Percentiles rank a stretch among this genome's conserved stretches.
These are phyloP conservation scores for Candida schatavii DNA, from an alignment of 805 yeast species.

Conservation along the genomic window DNA sequence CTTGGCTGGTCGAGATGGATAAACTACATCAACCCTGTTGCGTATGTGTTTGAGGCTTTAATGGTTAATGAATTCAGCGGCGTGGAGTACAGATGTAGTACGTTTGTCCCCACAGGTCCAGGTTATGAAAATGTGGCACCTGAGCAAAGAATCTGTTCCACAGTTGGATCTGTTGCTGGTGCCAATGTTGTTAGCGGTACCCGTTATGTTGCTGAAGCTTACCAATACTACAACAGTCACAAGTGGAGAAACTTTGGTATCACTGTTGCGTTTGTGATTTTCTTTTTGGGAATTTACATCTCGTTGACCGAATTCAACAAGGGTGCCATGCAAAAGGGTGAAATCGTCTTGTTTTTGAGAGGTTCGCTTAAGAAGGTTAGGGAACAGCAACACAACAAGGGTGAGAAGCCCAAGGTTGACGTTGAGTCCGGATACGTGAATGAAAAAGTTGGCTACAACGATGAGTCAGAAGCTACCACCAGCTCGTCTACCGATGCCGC, in stretches of 20 bases:
- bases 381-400: slow-evolving; percentile 15
- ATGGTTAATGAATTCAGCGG: slow-evolving; percentile 65
- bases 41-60: slow-evolving; percentile 52
- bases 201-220: slow-evolving; percentile 48
- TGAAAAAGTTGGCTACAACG: slow-evolving; percentile 28
- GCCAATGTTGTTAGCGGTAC: slow-evolving; percentile 54
- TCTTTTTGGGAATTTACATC: slow-evolving; percentile 36
- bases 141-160: slow-evolving; percentile 51
- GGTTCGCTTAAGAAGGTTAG: slow-evolving; percentile 30
- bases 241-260: slow-evolving; percentile 83
- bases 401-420: slow-evolving; percentile 13
- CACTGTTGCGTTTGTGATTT: slow-evolving; percentile 48
- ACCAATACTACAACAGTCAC: slow-evolving; percentile 52
- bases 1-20: slow-evolving; percentile 68
- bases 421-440: slow-evolving; percentile 16
- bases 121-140: slow-evolving; percentile 41
- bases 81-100: slow-evolving; percentile 51
- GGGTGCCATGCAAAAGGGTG: slow-evolving; percentile 46
- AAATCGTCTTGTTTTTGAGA: slow-evolving; percentile 27
- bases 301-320: slow-evolving; percentile 36
- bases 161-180: slow-evolving; percentile 62
- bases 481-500: slow-evolving; percentile 8
- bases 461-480: slow-evolving; percentile 23
- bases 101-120: slow-evolving; percentile 60
- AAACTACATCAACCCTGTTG: slow-evolving; percentile 41